These are phyloP conservation scores for Sporothrix pallida DNA, from an alignment of 2,329 filamentous ascomycete species.

Conservation along the genomic window DNA sequence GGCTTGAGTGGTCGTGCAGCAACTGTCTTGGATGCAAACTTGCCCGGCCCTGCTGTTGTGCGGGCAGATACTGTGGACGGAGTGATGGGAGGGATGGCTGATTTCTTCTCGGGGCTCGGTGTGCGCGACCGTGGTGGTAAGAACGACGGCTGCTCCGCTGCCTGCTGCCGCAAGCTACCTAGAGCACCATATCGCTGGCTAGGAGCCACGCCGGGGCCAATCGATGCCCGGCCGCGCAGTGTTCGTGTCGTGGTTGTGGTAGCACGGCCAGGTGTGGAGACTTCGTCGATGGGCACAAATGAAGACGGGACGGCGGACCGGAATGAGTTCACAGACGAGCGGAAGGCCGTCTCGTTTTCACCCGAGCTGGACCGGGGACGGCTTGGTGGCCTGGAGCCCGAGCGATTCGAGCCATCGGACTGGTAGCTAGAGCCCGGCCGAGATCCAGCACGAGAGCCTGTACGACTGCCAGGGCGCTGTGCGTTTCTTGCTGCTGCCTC, in stretches of 20 bases:
- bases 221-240: conserved; percentile 39
- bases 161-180: conserved; percentile 30
- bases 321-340: conserved; percentile 53
- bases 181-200: conserved; percentile 27
- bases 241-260: conserved; percentile 45
- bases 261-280: conserved; percentile 48
- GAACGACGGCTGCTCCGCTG: conserved; percentile 22
- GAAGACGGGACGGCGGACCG: conserved; percentile 50
- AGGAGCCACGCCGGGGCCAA: conserved; percentile 29
- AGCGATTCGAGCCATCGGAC: conserved; percentile 62
- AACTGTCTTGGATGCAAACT: conserved; percentile 55
- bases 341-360: conserved; percentile 52
- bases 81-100: conserved; percentile 31
- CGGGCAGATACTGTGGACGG: conserved; percentile 38
- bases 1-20: conserved; percentile 54
- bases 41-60: conserved; percentile 40
- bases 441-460: conserved; percentile 44
- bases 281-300: conserved; percentile 48
- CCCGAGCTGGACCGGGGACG: conserved; percentile 62
- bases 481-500: conserved; percentile 59
- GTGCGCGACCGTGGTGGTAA: conserved; percentile 44
- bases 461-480: conserved; percentile 33
- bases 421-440: conserved; percentile 65
- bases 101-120: conserved; percentile 50
- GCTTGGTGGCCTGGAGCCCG: conserved; percentile 57